A percentile compares a stretch with the other conserved stretches of the same genome.
phyloP scores from a whole-genome alignment of 345 rosid species.

The Eutrema heterophyllum region DNA sequence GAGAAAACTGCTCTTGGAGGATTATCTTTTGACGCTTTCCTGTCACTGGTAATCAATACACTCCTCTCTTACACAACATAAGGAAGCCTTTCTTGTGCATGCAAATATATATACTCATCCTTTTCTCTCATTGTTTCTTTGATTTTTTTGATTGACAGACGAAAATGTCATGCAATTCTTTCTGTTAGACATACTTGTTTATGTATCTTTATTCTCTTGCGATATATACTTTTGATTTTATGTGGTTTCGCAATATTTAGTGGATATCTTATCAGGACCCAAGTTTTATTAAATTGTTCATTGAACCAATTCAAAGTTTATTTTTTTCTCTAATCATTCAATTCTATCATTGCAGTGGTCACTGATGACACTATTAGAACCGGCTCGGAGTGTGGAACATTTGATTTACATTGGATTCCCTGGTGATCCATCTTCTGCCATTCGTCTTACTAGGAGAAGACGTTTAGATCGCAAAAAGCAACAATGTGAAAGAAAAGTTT shows the following conservation, averaged over 20 bases:
- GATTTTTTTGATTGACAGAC: neutral
- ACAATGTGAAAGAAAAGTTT: conserved; percentile 76
- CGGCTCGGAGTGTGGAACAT: conserved; percentile 67
- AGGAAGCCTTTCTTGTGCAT: neutral
- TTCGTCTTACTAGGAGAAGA: conserved; percentile 71
- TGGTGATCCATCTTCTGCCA: conserved; percentile 56
- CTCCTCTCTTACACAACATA: conserved; percentile 7
- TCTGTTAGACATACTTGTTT: neutral
- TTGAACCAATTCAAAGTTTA: neutral
- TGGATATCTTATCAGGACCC: neutral
- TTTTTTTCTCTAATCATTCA: neutral
- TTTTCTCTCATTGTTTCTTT: conserved; percentile 9
- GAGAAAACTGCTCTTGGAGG: conserved; percentile 90
- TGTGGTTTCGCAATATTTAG: neutral
- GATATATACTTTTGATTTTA: neutral
- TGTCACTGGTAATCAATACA: conserved; percentile 63
- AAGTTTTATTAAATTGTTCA: neutral
- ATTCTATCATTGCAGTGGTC: conserved; percentile 67
- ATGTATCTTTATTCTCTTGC: neutral
- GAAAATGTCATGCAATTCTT: neutral
- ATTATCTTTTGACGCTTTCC: conserved; percentile 70
- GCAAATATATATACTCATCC: neutral
- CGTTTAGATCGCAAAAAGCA: conserved; percentile 83
- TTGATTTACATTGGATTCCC: conserved; percentile 76
- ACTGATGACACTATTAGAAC: conserved; percentile 81